Evolutionary conservation across 2,329 filamentous ascomycete species (phyloP).

Genomic region (Teratosphaeriaceae sp.): DNA sequence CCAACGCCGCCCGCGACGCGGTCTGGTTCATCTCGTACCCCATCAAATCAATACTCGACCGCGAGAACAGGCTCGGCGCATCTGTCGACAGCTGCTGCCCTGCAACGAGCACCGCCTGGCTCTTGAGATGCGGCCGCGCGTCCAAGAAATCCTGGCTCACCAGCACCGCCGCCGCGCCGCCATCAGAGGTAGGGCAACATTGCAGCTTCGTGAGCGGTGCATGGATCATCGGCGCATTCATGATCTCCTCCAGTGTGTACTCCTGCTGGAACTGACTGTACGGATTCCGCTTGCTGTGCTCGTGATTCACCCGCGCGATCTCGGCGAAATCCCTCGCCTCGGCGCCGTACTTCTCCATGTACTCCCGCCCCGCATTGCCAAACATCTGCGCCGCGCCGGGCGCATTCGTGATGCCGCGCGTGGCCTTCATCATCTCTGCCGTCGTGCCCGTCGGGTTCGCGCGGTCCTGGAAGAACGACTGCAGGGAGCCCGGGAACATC

Average conservation of each 20-base stretch:
- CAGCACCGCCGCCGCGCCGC: conserved; percentile 78
- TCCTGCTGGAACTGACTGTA: conserved; percentile 97
- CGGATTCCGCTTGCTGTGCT: conserved; percentile 84
- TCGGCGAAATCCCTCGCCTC: conserved; percentile 83
- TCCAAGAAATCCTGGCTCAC: conserved; percentile 87
- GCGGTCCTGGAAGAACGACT: conserved; percentile 78
- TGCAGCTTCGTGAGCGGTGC: conserved; percentile 93
- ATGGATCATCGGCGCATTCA: conserved; percentile 70
- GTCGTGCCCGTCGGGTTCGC: conserved; percentile 70
- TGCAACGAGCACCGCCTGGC: conserved; percentile 80
- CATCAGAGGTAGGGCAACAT: conserved; percentile 94
- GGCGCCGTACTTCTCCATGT: conserved; percentile 90
- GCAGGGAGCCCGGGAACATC: conserved; percentile 88
- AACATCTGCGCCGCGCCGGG: conserved; percentile 90
- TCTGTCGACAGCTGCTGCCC: conserved; percentile 87
- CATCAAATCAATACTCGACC: conserved; percentile 77
- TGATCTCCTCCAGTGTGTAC: conserved; percentile 79
- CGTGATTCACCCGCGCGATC: conserved; percentile 88
- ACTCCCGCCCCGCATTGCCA: conserved; percentile 87
- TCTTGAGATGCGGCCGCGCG: conserved; percentile 70
- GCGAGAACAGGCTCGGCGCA: conserved; percentile 68
- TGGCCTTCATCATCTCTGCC: conserved; percentile 72
- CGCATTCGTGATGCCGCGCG: conserved; percentile 71
- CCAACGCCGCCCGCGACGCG: conserved; percentile 63
- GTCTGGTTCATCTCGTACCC: conserved; percentile 77